Evolutionary conservation across 768 basidiomycete species (phyloP), one percentile per base, ranked within the genome.

Genomic region (Neoboletus brunneissimus): DNA sequence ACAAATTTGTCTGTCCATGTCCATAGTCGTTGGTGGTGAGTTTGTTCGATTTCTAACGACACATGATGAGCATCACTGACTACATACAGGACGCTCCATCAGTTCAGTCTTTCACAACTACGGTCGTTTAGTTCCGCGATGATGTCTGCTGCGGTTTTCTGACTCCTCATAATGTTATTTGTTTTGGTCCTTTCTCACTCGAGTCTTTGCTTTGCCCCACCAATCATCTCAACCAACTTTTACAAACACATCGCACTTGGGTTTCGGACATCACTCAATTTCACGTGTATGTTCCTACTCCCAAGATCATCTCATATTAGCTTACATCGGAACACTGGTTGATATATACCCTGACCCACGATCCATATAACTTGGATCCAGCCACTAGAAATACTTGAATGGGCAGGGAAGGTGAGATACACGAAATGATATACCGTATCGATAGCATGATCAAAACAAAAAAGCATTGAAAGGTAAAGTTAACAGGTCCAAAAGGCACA

Each of bases 121-220:
- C 70, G 45, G 59, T 73, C 72, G 52, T 72, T 72, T 70, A 68
- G 70, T 71, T 65, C 57, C 57, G 55, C 60, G 27, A 59, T 66
- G 55, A 46, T 67, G 62, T 63, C 41, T 63, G 48, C 53, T 67
- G 60, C 56, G 55, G 59, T 60, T 62, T 60, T 59, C 51, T 43
- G 31, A 51, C 34, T 56, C 49, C 37, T 48, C 48, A 34, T 55
- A 64, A n/a, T 61, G 18, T 63, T 58, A 60, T 65, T 51, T 54
- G 53, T 60, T 60, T 59, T 62, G 65, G 59, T 55, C 57, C 49
- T 53, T 52, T 55, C 42, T 60, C 51, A 22, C 20, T 53, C 40
- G 59, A 61, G 48, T 45, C 44, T 46, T 45, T 59, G 47, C 53
- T 62, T 53, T 53, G 37, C 51, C 15, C 18, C 41, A 37, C 22